Conservation (phyloP, 108 stramenopile species). For the Fistulifera solaris region DNA sequence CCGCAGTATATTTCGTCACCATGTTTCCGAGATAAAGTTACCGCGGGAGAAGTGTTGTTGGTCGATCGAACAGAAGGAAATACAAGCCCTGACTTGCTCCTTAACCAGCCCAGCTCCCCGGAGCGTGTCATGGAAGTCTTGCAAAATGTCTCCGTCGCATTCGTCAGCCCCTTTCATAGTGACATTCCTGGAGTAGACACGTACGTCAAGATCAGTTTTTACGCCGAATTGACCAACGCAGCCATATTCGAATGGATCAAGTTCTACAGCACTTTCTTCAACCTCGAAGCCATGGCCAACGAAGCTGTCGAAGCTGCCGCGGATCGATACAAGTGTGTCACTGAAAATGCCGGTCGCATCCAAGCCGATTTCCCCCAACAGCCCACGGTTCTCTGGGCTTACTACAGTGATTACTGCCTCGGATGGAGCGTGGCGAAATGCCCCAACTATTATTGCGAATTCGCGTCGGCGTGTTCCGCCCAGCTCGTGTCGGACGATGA, state of each 20-base stretch:
- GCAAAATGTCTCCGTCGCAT: constrained; percentile 2
- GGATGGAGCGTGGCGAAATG: constrained; percentile 27
- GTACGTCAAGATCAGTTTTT: constrained; percentile 5
- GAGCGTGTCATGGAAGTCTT: too few species aligned
- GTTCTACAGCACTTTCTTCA: constrained; percentile 32
- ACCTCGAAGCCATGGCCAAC: constrained; percentile 28
- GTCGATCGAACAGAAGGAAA: neutral
- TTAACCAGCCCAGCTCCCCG: too few species aligned
- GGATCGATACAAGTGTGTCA: constrained; percentile 24
- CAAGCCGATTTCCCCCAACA: neutral
- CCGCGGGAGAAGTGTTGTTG: constrained; percentile 10
- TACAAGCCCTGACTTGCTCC: too few species aligned
- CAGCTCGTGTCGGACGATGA: constrained; percentile 9
- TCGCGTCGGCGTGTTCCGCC: constrained; percentile 10
- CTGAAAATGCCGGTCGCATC: constrained; percentile 17
- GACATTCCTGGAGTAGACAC: neutral
- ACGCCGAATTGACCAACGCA: constrained; percentile 17
- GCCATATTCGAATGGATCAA: constrained; percentile 45
- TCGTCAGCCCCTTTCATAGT: neutral
- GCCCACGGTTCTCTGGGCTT: constrained; percentile 25
- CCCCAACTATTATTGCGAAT: constrained; percentile 30
- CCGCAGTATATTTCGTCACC: constrained; percentile 35
- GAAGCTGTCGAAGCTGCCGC: constrained; percentile 15
- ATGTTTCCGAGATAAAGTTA: constrained; percentile 23
- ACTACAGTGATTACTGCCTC: constrained; percentile 14